Percentiles rank a stretch among this genome's conserved stretches.
Conservation (phyloP, 176 grass and related monocot genomes). For the Carex myosuroides region DNA sequence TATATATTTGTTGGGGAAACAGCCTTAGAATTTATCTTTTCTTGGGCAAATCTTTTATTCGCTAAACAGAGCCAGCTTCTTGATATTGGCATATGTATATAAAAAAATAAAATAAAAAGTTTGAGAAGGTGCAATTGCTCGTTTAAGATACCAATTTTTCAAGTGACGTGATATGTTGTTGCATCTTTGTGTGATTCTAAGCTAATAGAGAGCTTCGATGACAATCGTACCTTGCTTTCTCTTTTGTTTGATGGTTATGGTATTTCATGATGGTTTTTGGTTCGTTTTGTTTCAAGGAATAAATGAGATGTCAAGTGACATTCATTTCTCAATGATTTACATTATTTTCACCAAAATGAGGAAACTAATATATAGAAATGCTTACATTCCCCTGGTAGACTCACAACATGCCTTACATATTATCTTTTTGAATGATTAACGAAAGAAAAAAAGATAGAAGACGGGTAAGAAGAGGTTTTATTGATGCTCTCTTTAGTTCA, state of each 20-base stretch:
- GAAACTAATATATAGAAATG: not conserved
- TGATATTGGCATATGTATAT: not conserved
- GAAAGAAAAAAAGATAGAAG: not conserved
- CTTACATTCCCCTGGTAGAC: not conserved
- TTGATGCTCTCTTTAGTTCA: not conserved
- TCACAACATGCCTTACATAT: not conserved
- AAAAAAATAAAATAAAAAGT: not conserved
- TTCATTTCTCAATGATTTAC: not conserved
- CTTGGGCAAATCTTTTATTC: not conserved
- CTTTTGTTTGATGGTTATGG: not conserved
- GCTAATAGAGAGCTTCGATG: not conserved
- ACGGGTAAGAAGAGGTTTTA: not conserved
- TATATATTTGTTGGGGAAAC: not conserved
- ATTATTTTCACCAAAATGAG: not conserved
- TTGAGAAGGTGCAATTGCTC: not conserved
- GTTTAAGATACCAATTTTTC: not conserved
- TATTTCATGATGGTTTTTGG: not conserved
- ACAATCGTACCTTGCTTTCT: not conserved
- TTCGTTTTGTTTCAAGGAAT: not conserved
- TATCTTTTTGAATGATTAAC: not conserved
- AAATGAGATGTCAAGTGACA: not conserved
- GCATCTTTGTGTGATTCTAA: not conserved
- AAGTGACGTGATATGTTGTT: not conserved
- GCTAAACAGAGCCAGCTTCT: not conserved
- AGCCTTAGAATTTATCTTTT: not conserved